Percentiles rank a stretch among this genome's conserved stretches.
These are phyloP conservation scores for Pichia sp. DNA, from an alignment of 1,139 yeast genomes.

Conservation along the genomic window DNA sequence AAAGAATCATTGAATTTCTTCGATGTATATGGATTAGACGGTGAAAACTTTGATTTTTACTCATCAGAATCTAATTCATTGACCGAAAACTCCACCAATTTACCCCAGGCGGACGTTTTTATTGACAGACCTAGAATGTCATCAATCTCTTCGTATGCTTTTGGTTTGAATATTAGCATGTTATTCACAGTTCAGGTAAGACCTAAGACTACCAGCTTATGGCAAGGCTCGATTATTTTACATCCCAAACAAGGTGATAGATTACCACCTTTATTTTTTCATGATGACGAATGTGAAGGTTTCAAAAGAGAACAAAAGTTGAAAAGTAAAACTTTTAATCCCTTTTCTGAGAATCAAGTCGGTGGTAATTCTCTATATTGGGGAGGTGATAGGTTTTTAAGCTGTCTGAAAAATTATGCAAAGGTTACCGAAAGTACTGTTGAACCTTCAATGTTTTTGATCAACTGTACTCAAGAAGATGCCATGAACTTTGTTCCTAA, in stretches of 20 bases:
- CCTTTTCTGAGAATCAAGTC: constrained; percentile 50
- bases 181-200: constrained; percentile 77
- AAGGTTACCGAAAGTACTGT: constrained; percentile 60
- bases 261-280: constrained; percentile 80
- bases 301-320: constrained; percentile 53
- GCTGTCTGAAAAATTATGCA: constrained; percentile 43
- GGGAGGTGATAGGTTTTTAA: constrained; percentile 84
- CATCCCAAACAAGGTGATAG: constrained; percentile 58
- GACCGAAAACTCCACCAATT: constrained; percentile 1
- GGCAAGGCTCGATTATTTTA: constrained; percentile 81
- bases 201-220: constrained; percentile 67
- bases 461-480: constrained; percentile 78
- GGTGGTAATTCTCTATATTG: constrained; percentile 49
- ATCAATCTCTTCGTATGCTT: constrained; percentile 54
- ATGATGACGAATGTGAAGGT: constrained; percentile 79
- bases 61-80: constrained; percentile 4
- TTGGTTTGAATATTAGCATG: constrained; percentile 49
- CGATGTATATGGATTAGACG: constrained; percentile 26
- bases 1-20: constrained; percentile 19
- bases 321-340: constrained; percentile 61
- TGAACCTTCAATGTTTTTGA: constrained; percentile 63
- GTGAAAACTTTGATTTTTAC: constrained; percentile 20
- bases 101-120: constrained; percentile 18
- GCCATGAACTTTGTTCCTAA: constrained; percentile 68
- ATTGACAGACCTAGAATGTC: constrained; percentile 47